Evolutionary conservation across 78 protist species (phyloP).

Genomic region (Diacronema lutheri): DNA sequence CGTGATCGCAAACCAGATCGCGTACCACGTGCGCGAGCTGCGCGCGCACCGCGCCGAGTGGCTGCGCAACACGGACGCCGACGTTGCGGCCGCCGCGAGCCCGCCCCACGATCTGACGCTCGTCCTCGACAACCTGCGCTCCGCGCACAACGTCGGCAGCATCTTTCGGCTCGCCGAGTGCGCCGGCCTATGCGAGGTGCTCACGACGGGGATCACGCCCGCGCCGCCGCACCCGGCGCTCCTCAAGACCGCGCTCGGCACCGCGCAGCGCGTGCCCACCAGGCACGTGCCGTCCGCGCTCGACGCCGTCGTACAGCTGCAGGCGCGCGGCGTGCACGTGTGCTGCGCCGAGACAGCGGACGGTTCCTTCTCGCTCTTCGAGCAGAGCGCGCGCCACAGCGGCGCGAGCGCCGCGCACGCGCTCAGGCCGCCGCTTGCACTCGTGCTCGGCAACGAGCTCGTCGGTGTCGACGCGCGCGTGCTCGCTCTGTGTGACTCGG

Average conservation of each 20-base stretch:
- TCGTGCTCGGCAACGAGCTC: background rate
- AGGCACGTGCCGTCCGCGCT: background rate
- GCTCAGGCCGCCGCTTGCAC: background rate
- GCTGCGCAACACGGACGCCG: background rate
- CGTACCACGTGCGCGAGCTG: too few relatives aligned
- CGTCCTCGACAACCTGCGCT: conserved; percentile 4
- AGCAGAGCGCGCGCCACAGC: background rate
- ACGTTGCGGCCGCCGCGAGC: background rate
- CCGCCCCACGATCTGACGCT: background rate
- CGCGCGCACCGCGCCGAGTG: background rate
- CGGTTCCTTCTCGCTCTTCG: background rate
- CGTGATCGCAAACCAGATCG: too few relatives aligned
- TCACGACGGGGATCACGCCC: background rate
- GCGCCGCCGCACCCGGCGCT: background rate
- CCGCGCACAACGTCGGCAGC: background rate
- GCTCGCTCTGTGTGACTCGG: background rate
- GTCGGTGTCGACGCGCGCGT: background rate
- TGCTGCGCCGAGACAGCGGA: background rate
- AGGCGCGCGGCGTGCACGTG: background rate
- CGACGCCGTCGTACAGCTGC: background rate
- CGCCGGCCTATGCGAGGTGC: background rate
- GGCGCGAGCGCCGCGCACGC: background rate
- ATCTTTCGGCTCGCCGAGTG: background rate
- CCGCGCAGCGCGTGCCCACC: background rate
- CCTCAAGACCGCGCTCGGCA: background rate